Evolutionary conservation across 2,329 filamentous ascomycete species (phyloP), one percentile per base, ranked within the genome.

Genomic region (Colletotrichum acutatum): DNA sequence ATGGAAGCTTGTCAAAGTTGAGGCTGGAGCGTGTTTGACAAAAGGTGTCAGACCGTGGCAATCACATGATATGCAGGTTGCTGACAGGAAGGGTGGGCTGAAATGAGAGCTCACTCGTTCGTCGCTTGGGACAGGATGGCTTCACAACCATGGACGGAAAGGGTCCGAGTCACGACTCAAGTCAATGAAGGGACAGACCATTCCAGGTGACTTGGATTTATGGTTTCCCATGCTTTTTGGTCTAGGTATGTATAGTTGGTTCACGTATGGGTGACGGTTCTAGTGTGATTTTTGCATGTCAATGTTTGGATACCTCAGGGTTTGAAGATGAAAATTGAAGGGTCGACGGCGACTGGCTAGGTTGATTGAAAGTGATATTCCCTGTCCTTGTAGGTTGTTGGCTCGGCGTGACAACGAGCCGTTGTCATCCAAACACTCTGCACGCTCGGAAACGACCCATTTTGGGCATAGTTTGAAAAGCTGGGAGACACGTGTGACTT

Each of bases 381-480:
- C 49, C 34, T 24, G 28, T 32, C 57, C 61, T 54, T 37, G 16
- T 22, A 22, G 12, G n/a, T 42, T 30, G 67, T 59, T 70, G 67
- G 60, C 61, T 70, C 61, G 67, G 42, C 42, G 54, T 46, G 61
- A 53, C 37, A 70, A 28, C 30, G 42, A 66, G 24, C 54, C 54
- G 61, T 46, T 14, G n/a, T 70, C 67, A 52, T 66, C 67, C 61
- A 70, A 70, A 70, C 61, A 34, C 62, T 59, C 61, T 53, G 28
- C 34, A 54, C 42, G 37, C 53, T 62, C 32, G 49, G 66, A 52
- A 68, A 32, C 52, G 49, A 32, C 24, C 62, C 68, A 66, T 53
- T 30, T 70, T 54, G 62, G 53, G 68, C 54, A 46, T 56, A 32
- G 62, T 19, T 60, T 59, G 34, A 30, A 34, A 66, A 49, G 53